Evolutionary conservation across 371 early-diverging fungal genomes (phyloP).

Genomic region (Mortierella sp.): DNA sequence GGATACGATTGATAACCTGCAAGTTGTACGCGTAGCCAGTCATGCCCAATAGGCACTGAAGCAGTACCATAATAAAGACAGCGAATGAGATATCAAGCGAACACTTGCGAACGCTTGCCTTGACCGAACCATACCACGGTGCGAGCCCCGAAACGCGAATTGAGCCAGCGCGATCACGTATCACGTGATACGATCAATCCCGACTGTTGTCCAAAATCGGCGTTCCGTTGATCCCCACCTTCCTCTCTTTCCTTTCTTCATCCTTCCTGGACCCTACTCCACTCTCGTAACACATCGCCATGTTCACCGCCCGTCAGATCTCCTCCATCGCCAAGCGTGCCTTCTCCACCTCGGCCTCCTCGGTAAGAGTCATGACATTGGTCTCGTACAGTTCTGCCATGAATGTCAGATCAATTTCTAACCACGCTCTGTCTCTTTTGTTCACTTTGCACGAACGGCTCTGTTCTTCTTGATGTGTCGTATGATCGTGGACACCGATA

Average conservation of each 20-base stretch:
- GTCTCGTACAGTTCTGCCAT: not conserved
- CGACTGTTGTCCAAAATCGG: not conserved
- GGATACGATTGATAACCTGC: no score
- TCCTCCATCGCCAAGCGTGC: conserved; percentile 70
- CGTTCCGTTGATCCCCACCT: conserved; percentile 2
- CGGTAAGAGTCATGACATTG: conserved; percentile 28
- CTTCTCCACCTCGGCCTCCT: conserved; percentile 67
- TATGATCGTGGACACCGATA: not conserved
- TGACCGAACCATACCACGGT: no score
- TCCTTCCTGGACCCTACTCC: not conserved
- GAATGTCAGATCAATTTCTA: not conserved
- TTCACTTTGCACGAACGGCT: no score
- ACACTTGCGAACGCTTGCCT: no score
- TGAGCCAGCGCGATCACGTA: no score
- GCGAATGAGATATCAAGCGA: no score
- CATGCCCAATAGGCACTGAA: no score
- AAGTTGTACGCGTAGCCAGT: no score
- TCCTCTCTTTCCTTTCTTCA: conserved; percentile 4
- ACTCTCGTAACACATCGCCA: conserved; percentile 9
- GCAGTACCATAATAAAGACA: no score
- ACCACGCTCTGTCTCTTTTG: not conserved
- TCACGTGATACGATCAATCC: no score
- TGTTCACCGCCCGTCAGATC: conserved; percentile 53
- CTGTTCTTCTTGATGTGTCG: not conserved
- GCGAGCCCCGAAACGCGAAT: no score